These are phyloP conservation scores for Nothophytophthora sp. DNA, from an alignment of 352 stramenopile genomes.

Conservation along the genomic window DNA sequence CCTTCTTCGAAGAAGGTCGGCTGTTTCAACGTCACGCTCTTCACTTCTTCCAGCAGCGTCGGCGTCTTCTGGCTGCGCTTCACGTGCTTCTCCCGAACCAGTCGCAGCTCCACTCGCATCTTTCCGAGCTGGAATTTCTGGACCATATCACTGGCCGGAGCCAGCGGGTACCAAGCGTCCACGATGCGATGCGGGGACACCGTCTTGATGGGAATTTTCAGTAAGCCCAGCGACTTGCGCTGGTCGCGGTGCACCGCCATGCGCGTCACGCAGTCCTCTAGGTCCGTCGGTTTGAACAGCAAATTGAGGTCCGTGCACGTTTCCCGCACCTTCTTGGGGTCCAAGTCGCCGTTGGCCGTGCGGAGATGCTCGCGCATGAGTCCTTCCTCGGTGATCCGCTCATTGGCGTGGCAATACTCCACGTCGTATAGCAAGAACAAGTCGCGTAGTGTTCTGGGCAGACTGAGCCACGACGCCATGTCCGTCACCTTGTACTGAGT, in stretches of 20 bases:
- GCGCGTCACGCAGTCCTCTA: conserved; percentile 67
- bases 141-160: conserved; percentile 66
- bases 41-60: conserved; percentile 32
- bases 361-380: conserved; percentile 63
- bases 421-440: conserved; percentile 74
- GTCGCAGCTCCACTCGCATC: conserved; percentile 53
- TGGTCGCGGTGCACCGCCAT: conserved; percentile 47
- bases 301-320: conserved; percentile 66
- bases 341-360: conserved; percentile 56
- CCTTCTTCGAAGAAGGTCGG: conserved; percentile 65
- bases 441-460: conserved; percentile 50
- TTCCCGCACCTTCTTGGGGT: conserved; percentile 54
- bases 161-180: conserved; percentile 67
- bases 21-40: conserved; percentile 22
- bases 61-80: conserved; percentile 41
- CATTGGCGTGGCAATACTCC: conserved; percentile 59
- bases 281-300: conserved; percentile 55
- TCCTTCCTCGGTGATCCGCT: conserved; percentile 62
- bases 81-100: conserved; percentile 31
- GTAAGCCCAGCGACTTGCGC: conserved; percentile 51
- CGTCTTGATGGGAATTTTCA: conserved; percentile 68
- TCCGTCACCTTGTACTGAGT: conserved; percentile 52
- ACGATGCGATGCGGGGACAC: conserved; percentile 60
- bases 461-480: conserved; percentile 49
- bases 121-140: conserved; percentile 61